Percentiles rank a stretch among this genome's conserved stretches.
Evolutionary conservation across 208 protist species (phyloP).

Genomic region (Borovskyia barvae): DNA sequence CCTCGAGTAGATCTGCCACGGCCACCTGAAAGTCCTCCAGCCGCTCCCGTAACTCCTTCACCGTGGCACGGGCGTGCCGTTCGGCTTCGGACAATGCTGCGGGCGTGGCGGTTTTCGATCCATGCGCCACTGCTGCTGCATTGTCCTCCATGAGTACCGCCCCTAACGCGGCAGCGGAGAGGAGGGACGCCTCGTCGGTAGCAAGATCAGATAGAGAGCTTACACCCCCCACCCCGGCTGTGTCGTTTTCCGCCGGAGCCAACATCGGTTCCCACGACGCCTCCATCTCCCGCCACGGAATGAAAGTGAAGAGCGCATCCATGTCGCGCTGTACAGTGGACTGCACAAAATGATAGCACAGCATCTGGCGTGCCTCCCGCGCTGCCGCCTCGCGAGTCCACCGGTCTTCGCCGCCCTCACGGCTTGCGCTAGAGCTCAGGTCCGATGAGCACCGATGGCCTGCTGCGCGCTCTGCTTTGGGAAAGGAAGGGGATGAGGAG

Average conservation of each 20-base stretch:
- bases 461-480: background rate
- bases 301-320: slow-evolving; percentile 63
- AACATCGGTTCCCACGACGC: slow-evolving; percentile 39
- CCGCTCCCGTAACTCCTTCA: slow-evolving; percentile 49
- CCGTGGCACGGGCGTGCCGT: slow-evolving; percentile 29
- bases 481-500: background rate
- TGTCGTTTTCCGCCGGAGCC: background rate
- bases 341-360: slow-evolving; percentile 50
- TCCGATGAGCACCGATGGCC: too few species aligned
- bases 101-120: background rate
- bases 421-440: background rate
- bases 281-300: slow-evolving; percentile 72
- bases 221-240: background rate
- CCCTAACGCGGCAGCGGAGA: slow-evolving; percentile 9
- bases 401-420: slow-evolving; percentile 10
- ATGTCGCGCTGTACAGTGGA: slow-evolving; percentile 65
- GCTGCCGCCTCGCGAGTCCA: slow-evolving; percentile 23
- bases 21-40: slow-evolving; percentile 74
- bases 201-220: background rate
- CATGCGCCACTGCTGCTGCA: background rate
- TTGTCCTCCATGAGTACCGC: slow-evolving; percentile 31
- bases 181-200: background rate
- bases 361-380: slow-evolving; percentile 33
- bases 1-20: slow-evolving; percentile 76
- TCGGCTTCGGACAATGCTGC: slow-evolving; percentile 29